These are phyloP conservation scores for Aspergillus aculeatus DNA, from an alignment of 2,329 filamentous ascomycete species.

Conservation along the genomic window DNA sequence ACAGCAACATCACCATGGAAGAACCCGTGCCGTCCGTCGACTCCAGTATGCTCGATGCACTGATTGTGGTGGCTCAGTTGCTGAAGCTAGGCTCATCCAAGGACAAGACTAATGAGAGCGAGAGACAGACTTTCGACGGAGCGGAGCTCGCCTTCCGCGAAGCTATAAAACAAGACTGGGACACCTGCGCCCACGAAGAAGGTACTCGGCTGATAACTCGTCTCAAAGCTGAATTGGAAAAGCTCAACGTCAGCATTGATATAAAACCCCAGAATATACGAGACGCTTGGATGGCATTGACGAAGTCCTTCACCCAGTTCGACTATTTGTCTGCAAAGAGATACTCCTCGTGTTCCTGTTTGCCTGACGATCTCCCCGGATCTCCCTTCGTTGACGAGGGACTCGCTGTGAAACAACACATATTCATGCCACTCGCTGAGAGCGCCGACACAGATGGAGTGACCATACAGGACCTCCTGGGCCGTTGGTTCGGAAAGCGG, in stretches of 20 bases:
- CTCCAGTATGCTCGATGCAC: conserved; percentile 32
- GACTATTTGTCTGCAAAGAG: background rate
- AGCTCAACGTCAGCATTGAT: background rate
- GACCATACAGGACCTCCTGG: conserved; percentile 20
- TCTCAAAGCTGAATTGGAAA: conserved; percentile 13
- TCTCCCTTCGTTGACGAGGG: too few species aligned
- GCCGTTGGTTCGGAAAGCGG: conserved; percentile 16
- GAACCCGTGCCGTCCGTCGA: conserved; percentile 28
- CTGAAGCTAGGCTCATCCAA: conserved; percentile 37
- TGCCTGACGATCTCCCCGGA: background rate
- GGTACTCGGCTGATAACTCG: conserved; percentile 19
- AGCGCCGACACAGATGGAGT: conserved; percentile 18
- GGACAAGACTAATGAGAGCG: conserved; percentile 24
- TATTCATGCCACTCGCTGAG: background rate
- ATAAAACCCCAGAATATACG: background rate
- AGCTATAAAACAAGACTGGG: conserved; percentile 30
- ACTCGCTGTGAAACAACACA: too few species aligned
- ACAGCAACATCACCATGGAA: background rate
- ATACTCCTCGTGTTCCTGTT: background rate
- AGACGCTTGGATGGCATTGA: background rate
- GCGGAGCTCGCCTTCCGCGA: conserved; percentile 29
- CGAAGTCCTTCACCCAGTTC: background rate
- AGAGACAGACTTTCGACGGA: conserved; percentile 16
- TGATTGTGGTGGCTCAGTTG: conserved; percentile 37
- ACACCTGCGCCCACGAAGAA: conserved; percentile 18